Base-by-base conservation (phyloP, 495 filamentous ascomycete genomes). In the Aspergillus bertholletiae region DNA sequence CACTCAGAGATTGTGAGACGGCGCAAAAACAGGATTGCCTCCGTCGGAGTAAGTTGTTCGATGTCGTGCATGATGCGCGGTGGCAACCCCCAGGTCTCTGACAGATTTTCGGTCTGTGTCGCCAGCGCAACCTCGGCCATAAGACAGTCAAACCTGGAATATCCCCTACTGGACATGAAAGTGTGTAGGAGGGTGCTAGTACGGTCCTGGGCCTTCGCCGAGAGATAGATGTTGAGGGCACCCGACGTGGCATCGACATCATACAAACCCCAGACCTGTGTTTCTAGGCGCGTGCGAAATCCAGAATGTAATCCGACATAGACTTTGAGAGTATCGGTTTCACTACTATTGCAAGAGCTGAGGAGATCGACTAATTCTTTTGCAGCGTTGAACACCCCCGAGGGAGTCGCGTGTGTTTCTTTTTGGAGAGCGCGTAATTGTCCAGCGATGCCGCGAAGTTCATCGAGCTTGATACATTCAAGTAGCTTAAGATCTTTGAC, bases 231-330 rank as follows among this genome's bases (percentile, higher is more conserved):
- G 17, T 79, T 74, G 5, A 76, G 47, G 6, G 60, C 65, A 20
- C 76, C 70, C 0, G 60, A 77, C 1, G 77, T 74, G 53, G 79
- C 47, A 18, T 83, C 76, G 13, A 71, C 54, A 35, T 79, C 72
- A 50, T 75, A 81, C 5, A 84, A 73, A 21, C 72, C 76, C 82
- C 81, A 84, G 55, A 83, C 83, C 26, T 80, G 77, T 20, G 60
- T 56, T 13, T 76, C 74, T 1, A 67, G 53, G 12, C 65, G 69
- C 13, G 73, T 77, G 43, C 75, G 76, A 32, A 84, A 78, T 11
- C 80, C 82, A 41, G 80, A 83, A 52, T 84, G 76, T 18, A 84
- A 62, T 0, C 78, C 77, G 26, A 74, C 67, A 57, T 74, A 71
- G 0, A 82, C 65, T 32, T 58, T 67, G 39, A 77, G 46, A 9